Evolutionary conservation across 2,329 filamentous ascomycete species (phyloP).

Genomic region (Fusarium poae): DNA sequence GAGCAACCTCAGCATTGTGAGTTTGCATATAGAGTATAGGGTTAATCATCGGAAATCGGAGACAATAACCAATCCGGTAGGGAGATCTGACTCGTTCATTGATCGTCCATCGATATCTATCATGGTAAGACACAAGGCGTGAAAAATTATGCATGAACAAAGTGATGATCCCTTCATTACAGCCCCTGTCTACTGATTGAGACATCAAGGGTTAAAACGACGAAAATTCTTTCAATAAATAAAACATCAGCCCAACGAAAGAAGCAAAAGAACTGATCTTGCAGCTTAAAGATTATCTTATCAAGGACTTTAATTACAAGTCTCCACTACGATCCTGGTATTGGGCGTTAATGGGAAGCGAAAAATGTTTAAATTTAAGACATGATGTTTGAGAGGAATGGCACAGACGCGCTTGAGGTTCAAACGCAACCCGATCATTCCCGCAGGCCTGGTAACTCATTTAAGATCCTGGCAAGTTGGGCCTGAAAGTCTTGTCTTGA

Average conservation of each 20-base stretch:
- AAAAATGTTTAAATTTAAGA: conserved; percentile 14
- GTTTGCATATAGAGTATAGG: not conserved
- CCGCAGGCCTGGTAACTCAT: conserved; percentile 37
- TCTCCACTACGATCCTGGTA: conserved; percentile 4
- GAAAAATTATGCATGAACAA: not conserved
- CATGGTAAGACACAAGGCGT: not conserved
- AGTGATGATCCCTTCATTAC: not conserved
- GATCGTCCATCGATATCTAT: not conserved
- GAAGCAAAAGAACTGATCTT: not conserved
- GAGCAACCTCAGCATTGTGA: not conserved
- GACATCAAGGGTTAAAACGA: not conserved
- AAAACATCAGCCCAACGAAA: not conserved
- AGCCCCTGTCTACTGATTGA: not conserved
- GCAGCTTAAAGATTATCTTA: not conserved
- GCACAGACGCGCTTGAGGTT: conserved; percentile 19
- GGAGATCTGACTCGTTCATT: not conserved
- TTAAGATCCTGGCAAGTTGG: conserved; percentile 33
- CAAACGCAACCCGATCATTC: conserved; percentile 17
- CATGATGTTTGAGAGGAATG: conserved; percentile 3
- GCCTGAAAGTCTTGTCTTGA: conserved; percentile 16
- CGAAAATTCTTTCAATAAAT: not conserved
- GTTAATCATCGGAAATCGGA: not conserved
- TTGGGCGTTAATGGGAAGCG: not conserved
- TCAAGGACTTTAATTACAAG: not conserved
- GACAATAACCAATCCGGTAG: rapidly evolving